A percentile compares a stretch with the other conserved stretches of the same genome.
These are phyloP conservation scores for Dactylellina cionopaga DNA, from an alignment of 2,329 filamentous ascomycete species.

Conservation along the genomic window DNA sequence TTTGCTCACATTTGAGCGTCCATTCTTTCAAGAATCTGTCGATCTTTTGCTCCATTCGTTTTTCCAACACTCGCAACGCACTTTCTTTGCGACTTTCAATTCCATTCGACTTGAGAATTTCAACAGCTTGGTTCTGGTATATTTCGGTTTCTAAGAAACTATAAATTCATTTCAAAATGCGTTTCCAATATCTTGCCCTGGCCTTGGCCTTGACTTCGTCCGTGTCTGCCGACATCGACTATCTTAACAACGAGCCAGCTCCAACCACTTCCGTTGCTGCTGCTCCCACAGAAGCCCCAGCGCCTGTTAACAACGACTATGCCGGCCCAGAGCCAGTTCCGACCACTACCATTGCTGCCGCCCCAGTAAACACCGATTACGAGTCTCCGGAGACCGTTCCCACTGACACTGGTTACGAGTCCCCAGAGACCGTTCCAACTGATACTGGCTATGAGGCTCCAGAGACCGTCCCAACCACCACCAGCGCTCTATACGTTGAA, in stretches of 20 bases:
- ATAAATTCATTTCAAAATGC: constrained; percentile 49
- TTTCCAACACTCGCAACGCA: constrained; percentile 50
- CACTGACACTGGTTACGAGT: constrained; percentile 2
- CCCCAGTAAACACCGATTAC: constrained; percentile 13
- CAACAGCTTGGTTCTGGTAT: constrained; percentile 52
- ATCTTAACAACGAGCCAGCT: constrained; percentile 14
- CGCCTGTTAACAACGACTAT: constrained; percentile 10
- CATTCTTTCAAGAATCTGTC: constrained; percentile 44
- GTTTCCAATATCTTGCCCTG: constrained; percentile 52
- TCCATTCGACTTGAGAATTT: constrained; percentile 32
- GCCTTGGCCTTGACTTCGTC: constrained; percentile 49
- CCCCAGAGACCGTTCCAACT: neutral
- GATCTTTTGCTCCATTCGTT: constrained; percentile 31
- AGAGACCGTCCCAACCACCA: constrained; percentile 5
- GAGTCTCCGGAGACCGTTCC: constrained; percentile 6
- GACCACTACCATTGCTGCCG: neutral
- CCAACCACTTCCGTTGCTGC: neutral
- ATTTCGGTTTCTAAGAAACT: no score
- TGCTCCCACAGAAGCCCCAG: constrained; percentile 8
- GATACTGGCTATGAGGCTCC: neutral
- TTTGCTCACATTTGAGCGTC: constrained; percentile 48
- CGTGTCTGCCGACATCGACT: constrained; percentile 29
- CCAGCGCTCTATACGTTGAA: no score
- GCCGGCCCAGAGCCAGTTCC: constrained; percentile 7
- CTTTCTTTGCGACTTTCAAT: constrained; percentile 10